Evolutionary conservation across 75 land plant genomes (phyloP).

Genomic region (Adiantum capillusveneris): DNA sequence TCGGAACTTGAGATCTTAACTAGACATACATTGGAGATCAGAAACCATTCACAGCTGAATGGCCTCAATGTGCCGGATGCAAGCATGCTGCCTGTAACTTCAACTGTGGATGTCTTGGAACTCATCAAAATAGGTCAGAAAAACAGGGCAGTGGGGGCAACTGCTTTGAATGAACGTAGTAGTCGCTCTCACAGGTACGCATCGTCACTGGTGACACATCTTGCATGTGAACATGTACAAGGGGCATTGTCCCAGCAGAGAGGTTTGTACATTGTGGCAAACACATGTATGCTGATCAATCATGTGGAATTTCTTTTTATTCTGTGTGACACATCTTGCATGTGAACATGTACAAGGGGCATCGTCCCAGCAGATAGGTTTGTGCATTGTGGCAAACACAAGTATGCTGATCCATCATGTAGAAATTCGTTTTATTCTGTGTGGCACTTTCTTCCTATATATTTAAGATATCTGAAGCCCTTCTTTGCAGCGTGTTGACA

Average conservation of each 20-base stretch:
- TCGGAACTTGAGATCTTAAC: slow-evolving; percentile 13
- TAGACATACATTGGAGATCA: slow-evolving; percentile 45
- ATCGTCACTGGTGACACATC: no score
- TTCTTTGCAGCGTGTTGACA: slow-evolving; percentile 50
- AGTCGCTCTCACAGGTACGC: slow-evolving; percentile 66
- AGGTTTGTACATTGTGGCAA: no score
- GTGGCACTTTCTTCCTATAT: not conserved
- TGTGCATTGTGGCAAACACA: no score
- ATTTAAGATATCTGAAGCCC: no score
- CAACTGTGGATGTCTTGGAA: slow-evolving; percentile 49
- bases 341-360: no score
- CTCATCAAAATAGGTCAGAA: slow-evolving; percentile 52
- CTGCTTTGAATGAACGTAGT: slow-evolving; percentile 61
- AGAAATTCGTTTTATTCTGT: not conserved
- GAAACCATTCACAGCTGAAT: slow-evolving; percentile 54
- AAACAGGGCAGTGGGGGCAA: slow-evolving; percentile 62
- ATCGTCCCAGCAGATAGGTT: no score
- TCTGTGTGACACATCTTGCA: no score
- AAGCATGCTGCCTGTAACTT: slow-evolving; percentile 40
- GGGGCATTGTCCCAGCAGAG: no score
- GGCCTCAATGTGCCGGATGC: slow-evolving; percentile 71
- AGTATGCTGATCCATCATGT: no score
- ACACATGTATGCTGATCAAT: no score
- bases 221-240: no score
- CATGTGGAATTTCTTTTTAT: no score